These are phyloP conservation scores for Auriscalpium microsporum DNA, from an alignment of 768 basidiomycete genomes.

Conservation along the genomic window DNA sequence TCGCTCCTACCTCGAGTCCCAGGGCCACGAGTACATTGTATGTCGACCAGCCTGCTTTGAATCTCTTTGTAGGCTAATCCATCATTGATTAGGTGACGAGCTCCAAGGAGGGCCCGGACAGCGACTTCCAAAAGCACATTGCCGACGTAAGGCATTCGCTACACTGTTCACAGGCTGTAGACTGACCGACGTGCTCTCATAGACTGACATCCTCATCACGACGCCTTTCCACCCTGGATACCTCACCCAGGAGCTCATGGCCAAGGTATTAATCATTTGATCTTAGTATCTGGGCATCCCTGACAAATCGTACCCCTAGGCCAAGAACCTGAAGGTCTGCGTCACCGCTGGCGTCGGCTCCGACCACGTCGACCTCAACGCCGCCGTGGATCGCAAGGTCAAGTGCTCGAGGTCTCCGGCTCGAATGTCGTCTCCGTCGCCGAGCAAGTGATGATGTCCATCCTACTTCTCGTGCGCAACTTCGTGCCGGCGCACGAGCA, in stretches of 20 bases:
- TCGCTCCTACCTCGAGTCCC: slow-evolving; percentile 53
- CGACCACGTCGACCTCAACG: slow-evolving; percentile 86
- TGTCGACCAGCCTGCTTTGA: slow-evolving; percentile 12
- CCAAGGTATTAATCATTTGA: slow-evolving; percentile 38
- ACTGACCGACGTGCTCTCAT: slow-evolving; percentile 1
- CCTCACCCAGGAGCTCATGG: slow-evolving; percentile 60
- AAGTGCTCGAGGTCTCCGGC: slow-evolving; percentile 53
- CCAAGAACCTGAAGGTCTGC: slow-evolving; percentile 61
- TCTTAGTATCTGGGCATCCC: no score
- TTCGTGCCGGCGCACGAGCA: slow-evolving; percentile 83
- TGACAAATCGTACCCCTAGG: slow-evolving; percentile 31
- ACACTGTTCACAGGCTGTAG: not conserved
- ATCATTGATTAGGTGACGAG: slow-evolving; percentile 24
- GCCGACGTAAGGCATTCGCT: slow-evolving; percentile 49
- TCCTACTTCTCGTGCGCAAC: slow-evolving; percentile 84
- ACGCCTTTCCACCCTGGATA: slow-evolving; percentile 85
- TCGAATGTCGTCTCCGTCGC: slow-evolving; percentile 85
- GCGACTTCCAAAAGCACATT: slow-evolving; percentile 44
- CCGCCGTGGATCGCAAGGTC: slow-evolving; percentile 59
- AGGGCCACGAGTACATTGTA: slow-evolving; percentile 72
- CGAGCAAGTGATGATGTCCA: slow-evolving; percentile 85
- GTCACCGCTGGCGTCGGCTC: slow-evolving; percentile 89
- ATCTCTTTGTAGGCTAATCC: not conserved
- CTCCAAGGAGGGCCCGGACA: slow-evolving; percentile 74
- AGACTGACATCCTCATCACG: slow-evolving; percentile 75